Evolutionary conservation across 768 basidiomycete species (phyloP).

Genomic region (Podaxis sp.): DNA sequence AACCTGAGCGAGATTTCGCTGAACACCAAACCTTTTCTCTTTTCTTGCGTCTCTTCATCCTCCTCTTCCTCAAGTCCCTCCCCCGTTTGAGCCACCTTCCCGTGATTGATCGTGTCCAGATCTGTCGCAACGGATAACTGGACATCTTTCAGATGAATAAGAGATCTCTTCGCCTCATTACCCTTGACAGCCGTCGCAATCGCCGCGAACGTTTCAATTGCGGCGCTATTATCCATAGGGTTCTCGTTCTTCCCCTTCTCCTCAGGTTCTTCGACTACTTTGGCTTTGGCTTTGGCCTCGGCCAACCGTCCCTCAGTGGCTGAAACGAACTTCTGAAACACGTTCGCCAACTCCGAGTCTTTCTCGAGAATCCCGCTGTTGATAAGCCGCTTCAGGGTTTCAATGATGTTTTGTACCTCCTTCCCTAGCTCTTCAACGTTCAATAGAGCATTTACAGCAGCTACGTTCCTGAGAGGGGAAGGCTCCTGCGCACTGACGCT

Average conservation of each 20-base stretch:
- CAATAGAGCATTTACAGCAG: background rate
- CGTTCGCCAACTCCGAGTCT: constrained; percentile 3
- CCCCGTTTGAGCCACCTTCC: no score
- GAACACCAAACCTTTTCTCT: background rate
- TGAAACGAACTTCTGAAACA: constrained; percentile 10
- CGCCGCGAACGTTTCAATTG: background rate
- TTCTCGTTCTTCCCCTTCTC: background rate
- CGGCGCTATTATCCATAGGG: background rate
- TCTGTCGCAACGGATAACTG: constrained; percentile 12
- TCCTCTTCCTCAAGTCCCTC: background rate
- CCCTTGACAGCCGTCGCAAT: background rate
- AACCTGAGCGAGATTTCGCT: background rate
- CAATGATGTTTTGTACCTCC: constrained; percentile 10
- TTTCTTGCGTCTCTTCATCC: background rate
- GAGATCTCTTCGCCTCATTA: background rate
- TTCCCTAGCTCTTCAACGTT: constrained; percentile 7
- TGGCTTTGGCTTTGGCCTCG: background rate
- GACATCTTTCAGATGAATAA: constrained; percentile 14
- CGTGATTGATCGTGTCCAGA: background rate
- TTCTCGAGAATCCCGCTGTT: background rate
- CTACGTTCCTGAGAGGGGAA: background rate
- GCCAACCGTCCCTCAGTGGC: constrained; percentile 6
- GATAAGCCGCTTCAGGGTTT: constrained; percentile 2
- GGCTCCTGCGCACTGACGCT: constrained; percentile 10
- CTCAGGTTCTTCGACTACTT: background rate